Evolutionary conservation across 129 eudicot genomes (phyloP).

Genomic region (Helianthus tuberosus): DNA sequence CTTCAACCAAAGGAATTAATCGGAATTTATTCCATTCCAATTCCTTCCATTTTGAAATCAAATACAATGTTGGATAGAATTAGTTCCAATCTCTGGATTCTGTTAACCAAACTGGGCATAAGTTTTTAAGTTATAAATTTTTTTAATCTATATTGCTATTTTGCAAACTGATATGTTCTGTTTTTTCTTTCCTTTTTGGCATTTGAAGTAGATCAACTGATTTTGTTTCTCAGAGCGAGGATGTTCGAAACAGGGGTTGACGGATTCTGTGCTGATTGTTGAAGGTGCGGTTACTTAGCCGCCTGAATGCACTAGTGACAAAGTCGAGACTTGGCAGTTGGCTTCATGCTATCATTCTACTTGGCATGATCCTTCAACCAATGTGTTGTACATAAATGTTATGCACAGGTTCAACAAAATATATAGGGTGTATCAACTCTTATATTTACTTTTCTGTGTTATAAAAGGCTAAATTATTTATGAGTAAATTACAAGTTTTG

Average conservation of each 20-base stretch:
- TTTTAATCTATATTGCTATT: no score
- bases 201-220: not conserved
- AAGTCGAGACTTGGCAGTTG: not conserved
- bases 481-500: no score
- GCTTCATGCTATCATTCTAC: not conserved
- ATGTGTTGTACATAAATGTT: not conserved
- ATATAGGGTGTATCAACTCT: not conserved
- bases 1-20: no score
- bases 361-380: no score
- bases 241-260: not conserved
- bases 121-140: no score
- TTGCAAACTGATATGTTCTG: not conserved
- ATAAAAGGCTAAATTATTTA: no score
- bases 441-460: no score
- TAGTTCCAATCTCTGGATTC: no score
- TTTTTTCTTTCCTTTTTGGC: not conserved
- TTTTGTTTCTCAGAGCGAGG: not conserved
- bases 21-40: no score
- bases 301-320: not conserved
- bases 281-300: not conserved
- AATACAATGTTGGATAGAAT: no score
- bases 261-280: not conserved
- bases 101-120: not conserved
- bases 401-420: not conserved
- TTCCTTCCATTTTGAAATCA: no score